Percentiles rank a stretch among this genome's conserved stretches.
Conservation (phyloP, 805 yeast genomes). For the Clavispora santaluciae region DNA sequence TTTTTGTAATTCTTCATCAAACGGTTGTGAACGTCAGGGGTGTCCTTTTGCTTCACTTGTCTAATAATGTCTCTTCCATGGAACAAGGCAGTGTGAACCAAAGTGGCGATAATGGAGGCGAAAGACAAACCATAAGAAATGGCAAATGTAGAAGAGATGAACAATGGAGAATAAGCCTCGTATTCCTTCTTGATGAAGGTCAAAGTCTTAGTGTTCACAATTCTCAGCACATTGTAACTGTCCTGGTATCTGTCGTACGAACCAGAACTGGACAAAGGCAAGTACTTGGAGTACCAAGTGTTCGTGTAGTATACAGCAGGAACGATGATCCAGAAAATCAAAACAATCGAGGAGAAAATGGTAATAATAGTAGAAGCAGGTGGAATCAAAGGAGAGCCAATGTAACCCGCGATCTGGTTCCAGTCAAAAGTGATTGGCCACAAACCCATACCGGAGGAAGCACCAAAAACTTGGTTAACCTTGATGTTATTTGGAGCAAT, state of each 20-base stretch:
- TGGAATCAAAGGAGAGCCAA: slow-evolving; percentile 62
- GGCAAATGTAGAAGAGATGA: slow-evolving; percentile 52
- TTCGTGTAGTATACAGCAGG: slow-evolving; percentile 54
- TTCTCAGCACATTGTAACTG: slow-evolving; percentile 44
- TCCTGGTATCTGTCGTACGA: slow-evolving; percentile 50
- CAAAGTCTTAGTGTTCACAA: slow-evolving; percentile 38
- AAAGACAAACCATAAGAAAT: slow-evolving; percentile 53
- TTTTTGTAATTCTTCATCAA: slow-evolving; percentile 46
- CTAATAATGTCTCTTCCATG: slow-evolving; percentile 48
- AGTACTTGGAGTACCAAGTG: slow-evolving; percentile 53
- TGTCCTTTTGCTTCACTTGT: slow-evolving; percentile 24
- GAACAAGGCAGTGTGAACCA: slow-evolving; percentile 53
- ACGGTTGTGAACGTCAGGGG: slow-evolving; percentile 45
- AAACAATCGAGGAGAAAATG: slow-evolving; percentile 28
- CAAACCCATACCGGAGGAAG: slow-evolving; percentile 55
- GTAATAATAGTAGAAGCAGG: slow-evolving; percentile 51
- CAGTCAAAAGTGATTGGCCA: slow-evolving; percentile 68
- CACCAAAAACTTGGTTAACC: slow-evolving; percentile 65
- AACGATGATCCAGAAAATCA: slow-evolving; percentile 45
- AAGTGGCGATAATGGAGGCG: slow-evolving; percentile 60
- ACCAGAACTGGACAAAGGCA: slow-evolving; percentile 51
- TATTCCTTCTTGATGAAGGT: slow-evolving; percentile 45
- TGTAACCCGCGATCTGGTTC: slow-evolving; percentile 53
- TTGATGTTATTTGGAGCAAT: slow-evolving; percentile 53
- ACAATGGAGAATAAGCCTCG: slow-evolving; percentile 58